Evolutionary conservation across 2,329 filamentous ascomycete genomes (phyloP), one percentile per base, ranked within the genome.

Genomic region (Colletotrichum limetticola): DNA sequence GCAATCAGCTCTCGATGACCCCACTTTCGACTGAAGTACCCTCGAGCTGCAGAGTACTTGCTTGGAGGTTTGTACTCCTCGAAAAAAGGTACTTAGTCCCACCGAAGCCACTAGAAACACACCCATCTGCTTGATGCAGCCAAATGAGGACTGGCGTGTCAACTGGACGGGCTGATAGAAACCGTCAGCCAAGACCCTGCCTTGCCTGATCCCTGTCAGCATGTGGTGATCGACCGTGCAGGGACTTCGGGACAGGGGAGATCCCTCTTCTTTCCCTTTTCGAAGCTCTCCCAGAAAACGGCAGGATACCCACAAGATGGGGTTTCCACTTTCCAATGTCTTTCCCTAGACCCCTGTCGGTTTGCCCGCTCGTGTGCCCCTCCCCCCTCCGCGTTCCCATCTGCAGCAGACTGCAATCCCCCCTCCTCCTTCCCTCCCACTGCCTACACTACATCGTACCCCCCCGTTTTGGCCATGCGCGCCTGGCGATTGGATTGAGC

Each of bases 141-240:
- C 37, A 14, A 42, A 42, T 42, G 12, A 42, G 37, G 37, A 42
- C 37, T 42, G 37, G 12, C 37, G 37, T 19, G 37, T 3, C 5
- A 16, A 42, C 14, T 16, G 14, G 14, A 16, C 37, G 14, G 14
- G 37, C 37, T 42, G 37, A 42, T 6, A 19, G 37, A 32, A 57
- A 62, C 42, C 65, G 46, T 72, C 66, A 68, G 66, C 65, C 60
- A 68, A 64, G 55, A 69, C 70, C 70, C 30, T 58, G 57, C 58
- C 42, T n/a, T 24, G 46, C 3, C n/a, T 9, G 19, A 72, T 72
- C 70, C 70, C 66, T 58, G 66, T 32, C 59, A 63, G 70, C 70
- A 72, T 72, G 70, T 72, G 70, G 70, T 72, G 70, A 72, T 72
- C 70, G 70, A 68, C 70, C 59, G 53, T 72, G 70, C 70, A 69